Evolutionary conservation across 345 rosid genomes (phyloP).

Genomic region (Anastatica hierochuntica): DNA sequence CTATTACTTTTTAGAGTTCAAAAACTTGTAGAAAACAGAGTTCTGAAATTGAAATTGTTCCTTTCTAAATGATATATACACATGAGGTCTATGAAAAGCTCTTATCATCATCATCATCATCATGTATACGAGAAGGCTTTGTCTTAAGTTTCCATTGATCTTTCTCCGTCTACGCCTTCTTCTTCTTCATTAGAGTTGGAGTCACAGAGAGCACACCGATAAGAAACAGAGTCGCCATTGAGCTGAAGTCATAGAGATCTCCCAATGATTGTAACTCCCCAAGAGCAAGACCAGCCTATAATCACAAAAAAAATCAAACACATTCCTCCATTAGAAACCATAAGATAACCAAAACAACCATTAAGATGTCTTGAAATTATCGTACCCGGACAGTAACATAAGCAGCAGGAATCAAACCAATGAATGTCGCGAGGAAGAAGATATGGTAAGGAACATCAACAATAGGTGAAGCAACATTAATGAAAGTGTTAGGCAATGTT

Average conservation of each 20-base stretch:
- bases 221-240: slow-evolving; percentile 68
- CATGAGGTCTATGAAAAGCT: not conserved
- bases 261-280: slow-evolving; percentile 71
- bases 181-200: slow-evolving; percentile 64
- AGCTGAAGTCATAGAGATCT: slow-evolving; percentile 84
- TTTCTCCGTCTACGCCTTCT: slow-evolving; percentile 23
- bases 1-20: not conserved
- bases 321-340: not conserved
- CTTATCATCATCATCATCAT: slow-evolving; percentile 4
- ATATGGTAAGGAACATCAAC: slow-evolving; percentile 85
- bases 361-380: not conserved
- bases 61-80: slow-evolving; percentile 16
- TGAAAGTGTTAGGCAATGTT: slow-evolving; percentile 82
- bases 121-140: not conserved
- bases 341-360: not conserved
- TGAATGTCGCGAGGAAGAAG: slow-evolving; percentile 67
- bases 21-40: not conserved
- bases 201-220: slow-evolving; percentile 67
- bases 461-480: slow-evolving; percentile 87
- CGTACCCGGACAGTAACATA: slow-evolving; percentile 82
- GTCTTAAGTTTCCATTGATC: slow-evolving; percentile 10
- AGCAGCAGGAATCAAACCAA: slow-evolving; percentile 90
- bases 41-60: slow-evolving; percentile 4
- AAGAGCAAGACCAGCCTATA: slow-evolving; percentile 84
- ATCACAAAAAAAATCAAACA: slow-evolving; percentile 1